A percentile compares a stretch with the other conserved stretches of the same genome.
Evolutionary conservation across 768 basidiomycete genomes (phyloP).

Genomic region (Boletus vermiculosoides): DNA sequence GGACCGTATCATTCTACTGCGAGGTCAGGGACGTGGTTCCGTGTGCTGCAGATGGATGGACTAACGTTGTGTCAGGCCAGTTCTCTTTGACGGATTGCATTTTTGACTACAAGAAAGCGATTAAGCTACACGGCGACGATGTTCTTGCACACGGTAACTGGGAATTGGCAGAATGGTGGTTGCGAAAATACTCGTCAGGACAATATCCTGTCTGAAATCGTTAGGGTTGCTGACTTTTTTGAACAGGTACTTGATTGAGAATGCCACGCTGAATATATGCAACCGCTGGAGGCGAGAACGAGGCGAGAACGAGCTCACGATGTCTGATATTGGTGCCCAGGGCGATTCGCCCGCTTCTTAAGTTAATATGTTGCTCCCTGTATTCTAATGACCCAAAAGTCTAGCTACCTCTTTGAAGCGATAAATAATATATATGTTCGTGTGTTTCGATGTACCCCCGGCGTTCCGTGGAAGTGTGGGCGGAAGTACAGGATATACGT

Average conservation of each 20-base stretch:
- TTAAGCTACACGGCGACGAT: constrained; percentile 87
- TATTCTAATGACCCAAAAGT: constrained; percentile 7
- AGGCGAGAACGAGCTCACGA: constrained; percentile 69
- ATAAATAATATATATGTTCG: constrained; percentile 15
- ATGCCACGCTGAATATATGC: constrained; percentile 60
- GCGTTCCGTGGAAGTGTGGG: not conserved
- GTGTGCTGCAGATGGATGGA: not conserved
- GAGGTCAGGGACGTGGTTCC: constrained; percentile 49
- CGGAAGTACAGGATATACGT: not conserved
- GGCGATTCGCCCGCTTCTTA: constrained; percentile 31
- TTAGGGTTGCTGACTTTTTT: not conserved
- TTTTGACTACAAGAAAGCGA: constrained; percentile 63
- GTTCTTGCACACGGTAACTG: constrained; percentile 87
- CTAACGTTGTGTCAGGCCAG: constrained; percentile 48
- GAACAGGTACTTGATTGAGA: constrained; percentile 75
- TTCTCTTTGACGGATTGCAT: constrained; percentile 81
- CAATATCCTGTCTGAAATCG: not conserved
- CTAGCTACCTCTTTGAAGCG: not conserved
- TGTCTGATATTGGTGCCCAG: constrained; percentile 49
- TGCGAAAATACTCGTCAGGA: constrained; percentile 73
- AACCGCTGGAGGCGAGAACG: constrained; percentile 90
- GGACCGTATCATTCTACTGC: constrained; percentile 85
- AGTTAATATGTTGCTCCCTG: constrained; percentile 1
- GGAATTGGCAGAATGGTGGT: constrained; percentile 84
- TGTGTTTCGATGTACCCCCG: not conserved